Percentiles rank a stretch among this genome's conserved stretches.
Conservation (phyloP, 2,329 filamentous ascomycete species). For the Cadophora gregata region DNA sequence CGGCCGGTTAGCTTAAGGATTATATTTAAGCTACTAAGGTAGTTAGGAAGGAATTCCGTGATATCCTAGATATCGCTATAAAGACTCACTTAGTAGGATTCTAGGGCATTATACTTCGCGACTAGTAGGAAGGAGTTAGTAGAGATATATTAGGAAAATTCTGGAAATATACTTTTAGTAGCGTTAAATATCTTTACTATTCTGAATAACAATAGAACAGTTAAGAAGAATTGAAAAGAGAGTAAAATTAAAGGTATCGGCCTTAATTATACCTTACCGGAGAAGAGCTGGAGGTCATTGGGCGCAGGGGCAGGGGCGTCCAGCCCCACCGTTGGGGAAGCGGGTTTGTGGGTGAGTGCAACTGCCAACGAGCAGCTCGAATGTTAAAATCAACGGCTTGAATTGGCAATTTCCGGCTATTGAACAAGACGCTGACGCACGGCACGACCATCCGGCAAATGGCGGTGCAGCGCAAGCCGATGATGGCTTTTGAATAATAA, state of each 20-base stretch:
- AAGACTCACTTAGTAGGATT: slow-evolving; percentile 95
- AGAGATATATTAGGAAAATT: not conserved
- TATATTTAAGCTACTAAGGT: slow-evolving; percentile 87
- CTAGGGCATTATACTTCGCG: slow-evolving; percentile 80
- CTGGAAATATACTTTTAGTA: slow-evolving; percentile 59
- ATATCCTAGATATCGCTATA: slow-evolving; percentile 95
- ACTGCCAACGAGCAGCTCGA: slow-evolving; percentile 17
- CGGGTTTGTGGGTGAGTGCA: slow-evolving; percentile 8
- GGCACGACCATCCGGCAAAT: not conserved
- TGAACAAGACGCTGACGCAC: no score
- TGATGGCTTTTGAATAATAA: slow-evolving; percentile 10
- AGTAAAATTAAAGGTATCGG: slow-evolving; percentile 17
- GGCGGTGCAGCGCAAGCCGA: not conserved
- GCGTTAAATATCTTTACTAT: slow-evolving; percentile 73
- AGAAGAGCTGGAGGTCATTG: not conserved
- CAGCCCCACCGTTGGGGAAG: slow-evolving; percentile 23
- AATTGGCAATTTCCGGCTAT: slow-evolving; percentile 33
- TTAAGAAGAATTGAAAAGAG: not conserved
- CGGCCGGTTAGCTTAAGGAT: slow-evolving; percentile 88
- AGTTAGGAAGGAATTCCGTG: slow-evolving; percentile 83
- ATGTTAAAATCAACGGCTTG: slow-evolving; percentile 28
- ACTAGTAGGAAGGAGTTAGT: slow-evolving; percentile 56
- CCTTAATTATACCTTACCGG: slow-evolving; percentile 28
- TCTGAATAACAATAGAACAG: slow-evolving; percentile 15
- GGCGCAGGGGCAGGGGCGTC: not conserved